Evolutionary conservation across 2,329 filamentous ascomycete species (phyloP), one percentile per base, ranked within the genome.

Genomic region (Nemania sp.): DNA sequence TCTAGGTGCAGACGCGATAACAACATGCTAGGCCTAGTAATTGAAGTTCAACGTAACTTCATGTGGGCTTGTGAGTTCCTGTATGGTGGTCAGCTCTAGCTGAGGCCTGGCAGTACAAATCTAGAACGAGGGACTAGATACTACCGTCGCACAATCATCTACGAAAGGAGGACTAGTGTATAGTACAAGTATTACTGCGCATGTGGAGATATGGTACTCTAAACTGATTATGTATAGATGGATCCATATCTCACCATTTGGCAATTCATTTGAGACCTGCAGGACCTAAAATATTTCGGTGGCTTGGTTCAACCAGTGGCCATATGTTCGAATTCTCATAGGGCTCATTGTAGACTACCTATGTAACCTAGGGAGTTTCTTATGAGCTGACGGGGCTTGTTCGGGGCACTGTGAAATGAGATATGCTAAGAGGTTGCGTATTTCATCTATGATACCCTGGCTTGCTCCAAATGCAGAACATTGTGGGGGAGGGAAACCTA

Each of bases 71-170:
- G 24, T 41, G 24, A 30, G 24, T 36, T 23, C 11, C 17, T 6
- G 19, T 41, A 37, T 41, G 51, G 42, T 48, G 42, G 47, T 51
- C 42, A 57, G 47, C 49, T 26, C 23, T 12, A 19, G 14, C 15
- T n/a, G 19, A 14, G 19, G 15, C n/a, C n/a, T 9, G 17, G 45
- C 30, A 34, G n/a, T 17, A 46, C 40, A 41, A 45, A 15, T 14
- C 12, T 15, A 22, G 12, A n/a, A 17, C 5, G 5, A 19, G 9
- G 9, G n/a, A 34, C 30, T 12, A 36, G 17, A 31, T 6, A 20
- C 9, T n/a, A 26, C 24, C 39, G 24, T 14, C 7, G 6, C 9
- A 22, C 20, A 5, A 34, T 30, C 26, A 2, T 30, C 11, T 33
- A 14, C 11, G 15, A 23, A 5, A 12, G 11, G 26, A 11, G n/a